Base-by-base conservation (phyloP, 192 early-diverging fungal species). In the Linderina pennispora region DNA sequence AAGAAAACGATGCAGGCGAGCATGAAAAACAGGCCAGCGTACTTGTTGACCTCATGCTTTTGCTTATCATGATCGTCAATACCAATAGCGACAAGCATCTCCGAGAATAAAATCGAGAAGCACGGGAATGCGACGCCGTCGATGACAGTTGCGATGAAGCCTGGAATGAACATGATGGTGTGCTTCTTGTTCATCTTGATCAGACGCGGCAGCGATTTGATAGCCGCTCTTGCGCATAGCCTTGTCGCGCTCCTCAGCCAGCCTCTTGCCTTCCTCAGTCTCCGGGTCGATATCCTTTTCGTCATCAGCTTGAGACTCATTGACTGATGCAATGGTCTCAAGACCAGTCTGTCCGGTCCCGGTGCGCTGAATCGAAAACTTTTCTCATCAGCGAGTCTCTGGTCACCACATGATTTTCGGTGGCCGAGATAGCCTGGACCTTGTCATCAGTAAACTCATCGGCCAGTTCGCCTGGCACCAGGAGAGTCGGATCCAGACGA, bases 41-140 rank as follows among this genome's bases (percentile, higher is more conserved):
- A 86, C 43, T 76, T 57, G 41, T 76, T 61, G 31, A 76, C 73
- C 10, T 72, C 26, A 25, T 50, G 36, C 23, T 35, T 43, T 43
- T 73, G 55, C 59, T 55, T 5, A 8, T 23, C 41, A 4, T 2
- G 2, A 21, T 77, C 75, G 8, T 33, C 21, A n/a, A 57, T 37
- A 3, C 36, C 52, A 19, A 64, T 50, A 0, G 58, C 43, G 4
- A 67, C 55, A 11, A 75, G 45, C 53, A 77, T 71, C 14, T 58
- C 28, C 22, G 80, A 62, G 50, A 83, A 85, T 50, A 85, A 62
- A 16, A 88, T 57, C 20, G 90, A 80, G 62, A 92, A 95, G 13
- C 81, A 54, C 11, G 92, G 92, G 53, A 89, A 80, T 9, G 87
- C 65, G 8, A 75, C 77, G 36, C 90, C 92, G 55, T 79, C 80